These are phyloP conservation scores for Aureobasidium sp. DNA, from an alignment of 2,329 filamentous ascomycete species.

Conservation along the genomic window DNA sequence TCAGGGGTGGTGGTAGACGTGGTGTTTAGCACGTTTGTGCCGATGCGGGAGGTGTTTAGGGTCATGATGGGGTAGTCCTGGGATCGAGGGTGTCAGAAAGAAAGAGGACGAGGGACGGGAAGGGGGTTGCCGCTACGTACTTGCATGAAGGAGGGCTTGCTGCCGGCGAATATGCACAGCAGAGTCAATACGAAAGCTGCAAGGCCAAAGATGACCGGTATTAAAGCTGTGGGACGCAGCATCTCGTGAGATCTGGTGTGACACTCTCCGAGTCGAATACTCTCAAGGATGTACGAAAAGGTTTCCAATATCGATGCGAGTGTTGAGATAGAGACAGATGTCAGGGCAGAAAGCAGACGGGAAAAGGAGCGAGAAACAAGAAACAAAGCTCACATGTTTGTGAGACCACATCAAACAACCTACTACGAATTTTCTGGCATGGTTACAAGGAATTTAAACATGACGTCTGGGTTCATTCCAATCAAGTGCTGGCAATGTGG, in stretches of 20 bases:
- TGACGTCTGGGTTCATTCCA: conserved; percentile 12
- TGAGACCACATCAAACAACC: conserved; percentile 1
- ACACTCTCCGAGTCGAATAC: background rate
- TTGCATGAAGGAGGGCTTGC: conserved; percentile 47
- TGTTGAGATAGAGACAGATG: background rate
- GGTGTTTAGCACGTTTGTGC: conserved; percentile 29
- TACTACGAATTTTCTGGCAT: background rate
- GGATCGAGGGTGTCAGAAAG: conserved; percentile 28
- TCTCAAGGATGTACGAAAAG: too few species aligned
- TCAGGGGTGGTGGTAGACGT: conserved; percentile 19
- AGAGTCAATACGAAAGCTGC: conserved; percentile 50
- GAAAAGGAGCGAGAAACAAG: background rate
- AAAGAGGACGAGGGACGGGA: background rate
- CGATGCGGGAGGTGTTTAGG: conserved; percentile 49
- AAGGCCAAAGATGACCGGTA: conserved; percentile 44
- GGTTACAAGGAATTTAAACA: conserved; percentile 6
- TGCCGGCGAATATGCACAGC: conserved; percentile 53
- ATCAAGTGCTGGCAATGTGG: background rate
- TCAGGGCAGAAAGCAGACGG: background rate
- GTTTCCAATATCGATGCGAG: background rate
- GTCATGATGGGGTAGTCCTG: conserved; percentile 1
- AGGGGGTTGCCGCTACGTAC: background rate
- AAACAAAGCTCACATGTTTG: background rate
- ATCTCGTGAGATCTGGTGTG: conserved; percentile 25
- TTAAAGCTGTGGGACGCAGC: conserved; percentile 41